Conservation (phyloP, 192 early-diverging fungal species). For the Spizellomyces punctatus region DNA sequence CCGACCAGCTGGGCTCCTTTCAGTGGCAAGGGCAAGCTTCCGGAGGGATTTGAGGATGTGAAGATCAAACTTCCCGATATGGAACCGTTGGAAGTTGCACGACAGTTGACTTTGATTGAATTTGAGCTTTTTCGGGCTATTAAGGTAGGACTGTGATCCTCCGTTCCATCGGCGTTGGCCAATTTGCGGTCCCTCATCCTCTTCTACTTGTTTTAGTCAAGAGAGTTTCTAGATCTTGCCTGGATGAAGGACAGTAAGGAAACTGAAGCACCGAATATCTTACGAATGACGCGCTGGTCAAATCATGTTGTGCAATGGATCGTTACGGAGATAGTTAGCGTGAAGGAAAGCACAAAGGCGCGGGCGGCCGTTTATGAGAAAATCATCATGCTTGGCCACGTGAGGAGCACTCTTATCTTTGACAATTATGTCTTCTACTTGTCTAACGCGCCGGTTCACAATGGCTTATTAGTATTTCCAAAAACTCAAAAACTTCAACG, state of each 20-base stretch:
- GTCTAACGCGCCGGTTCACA: not conserved
- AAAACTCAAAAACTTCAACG: conserved; percentile 62
- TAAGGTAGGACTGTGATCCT: conserved; percentile 35
- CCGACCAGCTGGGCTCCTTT: conserved; percentile 21
- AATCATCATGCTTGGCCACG: conserved; percentile 46
- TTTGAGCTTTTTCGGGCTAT: conserved; percentile 55
- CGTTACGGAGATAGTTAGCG: conserved; percentile 53
- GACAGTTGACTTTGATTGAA: conserved; percentile 61
- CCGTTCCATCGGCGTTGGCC: not conserved
- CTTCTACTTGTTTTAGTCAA: conserved; percentile 24
- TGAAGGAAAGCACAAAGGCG: conserved; percentile 46
- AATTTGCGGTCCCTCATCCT: not conserved
- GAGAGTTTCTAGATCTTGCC: conserved; percentile 54
- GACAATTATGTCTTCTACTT: not conserved
- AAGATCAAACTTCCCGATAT: conserved; percentile 50
- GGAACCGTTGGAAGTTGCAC: conserved; percentile 58
- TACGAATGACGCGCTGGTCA: conserved; percentile 57
- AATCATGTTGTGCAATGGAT: conserved; percentile 63
- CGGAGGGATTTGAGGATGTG: conserved; percentile 27
- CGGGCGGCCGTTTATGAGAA: conserved; percentile 50
- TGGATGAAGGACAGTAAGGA: conserved; percentile 68
- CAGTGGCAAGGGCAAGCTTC: conserved; percentile 7
- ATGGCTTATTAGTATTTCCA: conserved; percentile 32
- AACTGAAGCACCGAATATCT: conserved; percentile 52
- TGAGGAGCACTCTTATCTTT: not conserved